Evolutionary conservation across 768 basidiomycete genomes (phyloP).

Genomic region (Leccinum rimulosum): DNA sequence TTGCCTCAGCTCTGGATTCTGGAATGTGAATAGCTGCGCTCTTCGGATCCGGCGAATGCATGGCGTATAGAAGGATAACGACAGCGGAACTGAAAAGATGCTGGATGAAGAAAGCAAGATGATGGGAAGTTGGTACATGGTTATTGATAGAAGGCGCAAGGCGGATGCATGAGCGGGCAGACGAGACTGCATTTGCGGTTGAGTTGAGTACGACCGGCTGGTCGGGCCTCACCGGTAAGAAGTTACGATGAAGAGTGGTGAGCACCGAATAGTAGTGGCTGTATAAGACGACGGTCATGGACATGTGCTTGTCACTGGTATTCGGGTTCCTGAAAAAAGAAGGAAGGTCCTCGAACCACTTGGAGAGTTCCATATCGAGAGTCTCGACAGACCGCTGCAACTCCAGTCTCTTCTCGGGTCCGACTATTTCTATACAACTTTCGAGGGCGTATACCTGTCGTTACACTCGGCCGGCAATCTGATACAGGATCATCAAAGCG

Average conservation of each 20-base stretch:
- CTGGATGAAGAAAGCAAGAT: slow-evolving; percentile 87
- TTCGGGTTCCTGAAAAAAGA: slow-evolving; percentile 70
- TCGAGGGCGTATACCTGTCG: slow-evolving; percentile 83
- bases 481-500: slow-evolving; percentile 73
- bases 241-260: slow-evolving; percentile 85
- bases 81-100: slow-evolving; percentile 87
- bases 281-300: slow-evolving; percentile 82
- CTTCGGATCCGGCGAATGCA: slow-evolving; percentile 71
- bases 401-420: slow-evolving; percentile 71
- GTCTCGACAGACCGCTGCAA: slow-evolving; percentile 77
- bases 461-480: slow-evolving; percentile 80
- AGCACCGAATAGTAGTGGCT: slow-evolving; percentile 88
- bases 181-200: slow-evolving; percentile 75
- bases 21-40: slow-evolving; percentile 44
- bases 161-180: slow-evolving; percentile 81
- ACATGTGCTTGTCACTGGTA: slow-evolving; percentile 74
- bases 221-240: slow-evolving; percentile 76
- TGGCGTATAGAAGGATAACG: slow-evolving; percentile 80
- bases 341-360: slow-evolving; percentile 84
- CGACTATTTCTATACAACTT: slow-evolving; percentile 67
- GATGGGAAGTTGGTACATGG: slow-evolving; percentile 81
- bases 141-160: slow-evolving; percentile 84
- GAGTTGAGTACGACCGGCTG: slow-evolving; percentile 68
- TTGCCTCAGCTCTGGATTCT: neutral
- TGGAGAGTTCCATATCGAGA: slow-evolving; percentile 71